Conservation (phyloP, 2,329 filamentous ascomycete genomes). For the Golovinomyces cichoracearum region DNA sequence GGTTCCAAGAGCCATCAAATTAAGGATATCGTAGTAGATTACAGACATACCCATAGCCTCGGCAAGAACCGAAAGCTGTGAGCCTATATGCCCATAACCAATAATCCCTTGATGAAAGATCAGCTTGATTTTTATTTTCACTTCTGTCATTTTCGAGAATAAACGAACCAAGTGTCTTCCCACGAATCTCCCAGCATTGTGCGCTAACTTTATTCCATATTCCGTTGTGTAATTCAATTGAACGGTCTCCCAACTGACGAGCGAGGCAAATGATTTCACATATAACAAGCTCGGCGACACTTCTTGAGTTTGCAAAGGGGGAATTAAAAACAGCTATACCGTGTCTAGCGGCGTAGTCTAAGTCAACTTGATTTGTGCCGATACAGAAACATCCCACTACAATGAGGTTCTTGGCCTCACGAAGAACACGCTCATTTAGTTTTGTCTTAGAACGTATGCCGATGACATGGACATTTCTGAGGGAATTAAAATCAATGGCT, state of each 20-base stretch:
- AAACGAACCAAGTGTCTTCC: slow-evolving; percentile 62
- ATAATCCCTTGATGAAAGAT: slow-evolving; percentile 38
- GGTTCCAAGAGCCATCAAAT: slow-evolving; percentile 80
- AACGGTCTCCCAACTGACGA: slow-evolving; percentile 77
- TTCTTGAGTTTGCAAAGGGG: slow-evolving; percentile 91
- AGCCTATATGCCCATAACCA: slow-evolving; percentile 92
- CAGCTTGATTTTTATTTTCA: neutral
- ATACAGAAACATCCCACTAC: slow-evolving; percentile 98
- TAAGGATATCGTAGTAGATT: slow-evolving; percentile 88
- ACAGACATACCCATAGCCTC: slow-evolving; percentile 97
- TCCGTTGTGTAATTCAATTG: slow-evolving; percentile 75
- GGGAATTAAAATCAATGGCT: slow-evolving; percentile 10
- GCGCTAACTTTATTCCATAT: slow-evolving; percentile 95
- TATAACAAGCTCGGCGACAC: slow-evolving; percentile 88
- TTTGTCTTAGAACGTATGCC: slow-evolving; percentile 97
- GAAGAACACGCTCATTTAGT: slow-evolving; percentile 59
- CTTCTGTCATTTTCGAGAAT: neutral
- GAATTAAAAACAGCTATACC: slow-evolving; percentile 98
- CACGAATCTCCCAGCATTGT: slow-evolving; percentile 93
- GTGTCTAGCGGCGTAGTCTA: slow-evolving; percentile 54
- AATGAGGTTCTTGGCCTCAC: slow-evolving; percentile 76
- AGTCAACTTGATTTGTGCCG: slow-evolving; percentile 83
- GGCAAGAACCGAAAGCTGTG: slow-evolving; percentile 79
- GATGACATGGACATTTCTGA: slow-evolving; percentile 80
- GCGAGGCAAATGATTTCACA: slow-evolving; percentile 77